These are phyloP conservation scores for Tagetes erecta DNA, from an alignment of 129 eudicot species.

Conservation along the genomic window DNA sequence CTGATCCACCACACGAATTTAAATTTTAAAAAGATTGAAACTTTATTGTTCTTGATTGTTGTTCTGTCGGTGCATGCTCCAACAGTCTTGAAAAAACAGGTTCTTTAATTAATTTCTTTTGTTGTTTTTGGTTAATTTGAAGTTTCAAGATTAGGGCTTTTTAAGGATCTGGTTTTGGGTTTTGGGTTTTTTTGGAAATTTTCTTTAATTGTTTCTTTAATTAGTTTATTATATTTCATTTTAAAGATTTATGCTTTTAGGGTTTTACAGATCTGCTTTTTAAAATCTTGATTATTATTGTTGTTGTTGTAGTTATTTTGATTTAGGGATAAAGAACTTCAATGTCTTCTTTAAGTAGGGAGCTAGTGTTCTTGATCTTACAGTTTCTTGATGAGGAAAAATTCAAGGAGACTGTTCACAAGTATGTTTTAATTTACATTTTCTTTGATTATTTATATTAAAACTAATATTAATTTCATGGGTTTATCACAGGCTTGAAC, in stretches of 20 bases:
- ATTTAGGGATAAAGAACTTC: conserved; percentile 35
- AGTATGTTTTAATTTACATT: conserved; percentile 43
- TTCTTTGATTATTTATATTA: conserved; percentile 7
- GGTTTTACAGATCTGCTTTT: conserved; percentile 63
- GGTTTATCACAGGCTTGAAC: conserved; percentile 57
- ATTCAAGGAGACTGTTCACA: conserved; percentile 85
- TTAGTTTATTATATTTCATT: not conserved
- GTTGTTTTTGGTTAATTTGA: conserved; percentile 18
- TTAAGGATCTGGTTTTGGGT: conserved; percentile 40
- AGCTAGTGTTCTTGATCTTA: conserved; percentile 75
- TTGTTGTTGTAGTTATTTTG: conserved; percentile 1
- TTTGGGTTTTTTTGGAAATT: conserved; percentile 11
- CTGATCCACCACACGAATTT: conserved; percentile 54
- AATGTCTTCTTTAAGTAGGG: conserved; percentile 90
- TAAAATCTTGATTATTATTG: conserved; percentile 32
- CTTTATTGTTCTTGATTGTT: conserved; percentile 13
- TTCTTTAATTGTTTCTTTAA: conserved; percentile 10
- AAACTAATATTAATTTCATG: not conserved
- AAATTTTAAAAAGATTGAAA: conserved; percentile 4
- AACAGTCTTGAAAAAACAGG: not conserved
- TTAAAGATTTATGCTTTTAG: conserved; percentile 8
- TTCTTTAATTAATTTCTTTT: not conserved
- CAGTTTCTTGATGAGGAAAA: conserved; percentile 94
- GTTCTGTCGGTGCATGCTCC: conserved; percentile 58
- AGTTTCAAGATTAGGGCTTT: conserved; percentile 40